These are phyloP conservation scores for Phytophthora sojae DNA, from an alignment of 352 stramenopile species.

Conservation along the genomic window DNA sequence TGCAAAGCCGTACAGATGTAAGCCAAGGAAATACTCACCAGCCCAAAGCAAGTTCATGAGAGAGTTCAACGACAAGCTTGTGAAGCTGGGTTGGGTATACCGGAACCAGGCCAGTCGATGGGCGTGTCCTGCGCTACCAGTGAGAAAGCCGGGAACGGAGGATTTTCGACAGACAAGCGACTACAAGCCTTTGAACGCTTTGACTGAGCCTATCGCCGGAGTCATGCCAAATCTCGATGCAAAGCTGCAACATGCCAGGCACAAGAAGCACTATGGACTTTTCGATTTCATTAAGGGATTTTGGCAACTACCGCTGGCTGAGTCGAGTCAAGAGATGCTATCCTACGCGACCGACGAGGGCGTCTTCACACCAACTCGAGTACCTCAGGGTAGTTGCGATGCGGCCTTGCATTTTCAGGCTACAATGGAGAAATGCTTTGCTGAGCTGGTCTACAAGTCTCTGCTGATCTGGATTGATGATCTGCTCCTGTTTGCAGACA, in stretches of 20 bases:
- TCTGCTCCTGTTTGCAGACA: conserved; percentile 4
- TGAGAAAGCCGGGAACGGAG: background rate
- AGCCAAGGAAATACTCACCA: conserved; percentile 14
- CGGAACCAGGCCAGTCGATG: background rate
- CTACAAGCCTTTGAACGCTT: conserved; percentile 19
- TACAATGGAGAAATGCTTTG: conserved; percentile 10
- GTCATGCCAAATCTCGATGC: conserved; percentile 25
- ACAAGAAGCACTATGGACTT: conserved; percentile 10
- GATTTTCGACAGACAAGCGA: background rate
- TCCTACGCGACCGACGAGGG: conserved; percentile 27
- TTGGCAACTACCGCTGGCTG: conserved; percentile 25
- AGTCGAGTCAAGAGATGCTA: conserved; percentile 22
- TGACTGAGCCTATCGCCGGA: conserved; percentile 14
- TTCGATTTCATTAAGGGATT: conserved; percentile 32
- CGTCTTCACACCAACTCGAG: background rate
- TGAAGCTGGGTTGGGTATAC: conserved; percentile 8
- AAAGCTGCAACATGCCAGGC: conserved; percentile 5
- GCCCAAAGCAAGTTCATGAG: conserved; percentile 9
- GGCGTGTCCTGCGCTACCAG: conserved; percentile 2
- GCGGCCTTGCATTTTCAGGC: conserved; percentile 2
- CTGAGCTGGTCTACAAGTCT: background rate
- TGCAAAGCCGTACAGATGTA: conserved; percentile 5
- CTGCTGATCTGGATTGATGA: conserved; percentile 10
- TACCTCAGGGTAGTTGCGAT: conserved; percentile 2
- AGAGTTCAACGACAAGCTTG: conserved; percentile 8